These are phyloP conservation scores for Amniculicola lignicola DNA, from an alignment of 495 filamentous ascomycete genomes.

Conservation along the genomic window DNA sequence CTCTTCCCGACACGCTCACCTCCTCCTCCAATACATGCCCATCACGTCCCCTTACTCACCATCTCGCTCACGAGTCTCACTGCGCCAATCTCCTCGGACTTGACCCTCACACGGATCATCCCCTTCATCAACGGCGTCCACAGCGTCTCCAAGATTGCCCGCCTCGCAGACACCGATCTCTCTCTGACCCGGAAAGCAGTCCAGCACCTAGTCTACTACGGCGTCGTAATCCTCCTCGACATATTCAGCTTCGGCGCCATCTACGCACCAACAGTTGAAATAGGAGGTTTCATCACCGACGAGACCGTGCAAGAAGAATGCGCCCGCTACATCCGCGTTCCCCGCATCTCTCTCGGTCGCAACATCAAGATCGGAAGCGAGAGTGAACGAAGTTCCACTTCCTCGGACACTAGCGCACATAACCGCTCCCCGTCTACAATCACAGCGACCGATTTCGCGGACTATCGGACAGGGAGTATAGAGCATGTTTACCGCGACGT, in stretches of 20 bases:
- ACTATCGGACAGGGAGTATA: neutral
- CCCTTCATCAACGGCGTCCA: conserved; percentile 86
- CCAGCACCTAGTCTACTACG: conserved; percentile 85
- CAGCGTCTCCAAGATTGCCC: conserved; percentile 78
- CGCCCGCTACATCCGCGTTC: conserved; percentile 66
- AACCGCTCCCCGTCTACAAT: neutral
- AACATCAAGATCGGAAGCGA: conserved; percentile 30
- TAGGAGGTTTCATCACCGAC: conserved; percentile 68
- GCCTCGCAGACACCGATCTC: conserved; percentile 78
- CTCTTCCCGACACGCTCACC: conserved; percentile 79
- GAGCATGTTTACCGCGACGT: conserved; percentile 40
- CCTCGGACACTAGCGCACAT: neutral
- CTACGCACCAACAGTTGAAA: conserved; percentile 77
- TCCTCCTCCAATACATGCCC: conserved; percentile 73
- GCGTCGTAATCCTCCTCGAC: conserved; percentile 80
- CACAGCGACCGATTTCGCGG: neutral
- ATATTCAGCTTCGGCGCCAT: conserved; percentile 90
- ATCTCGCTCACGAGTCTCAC: conserved; percentile 60
- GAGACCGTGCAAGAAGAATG: conserved; percentile 79
- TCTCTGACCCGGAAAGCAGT: conserved; percentile 79
- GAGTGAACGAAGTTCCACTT: neutral
- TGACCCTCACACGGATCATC: conserved; percentile 72
- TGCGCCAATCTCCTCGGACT: conserved; percentile 70
- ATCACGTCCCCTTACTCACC: conserved; percentile 88
- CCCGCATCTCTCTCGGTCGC: neutral